phyloP scores from a whole-genome alignment of 2,329 filamentous ascomycete species.

The Fusarium sp. region DNA sequence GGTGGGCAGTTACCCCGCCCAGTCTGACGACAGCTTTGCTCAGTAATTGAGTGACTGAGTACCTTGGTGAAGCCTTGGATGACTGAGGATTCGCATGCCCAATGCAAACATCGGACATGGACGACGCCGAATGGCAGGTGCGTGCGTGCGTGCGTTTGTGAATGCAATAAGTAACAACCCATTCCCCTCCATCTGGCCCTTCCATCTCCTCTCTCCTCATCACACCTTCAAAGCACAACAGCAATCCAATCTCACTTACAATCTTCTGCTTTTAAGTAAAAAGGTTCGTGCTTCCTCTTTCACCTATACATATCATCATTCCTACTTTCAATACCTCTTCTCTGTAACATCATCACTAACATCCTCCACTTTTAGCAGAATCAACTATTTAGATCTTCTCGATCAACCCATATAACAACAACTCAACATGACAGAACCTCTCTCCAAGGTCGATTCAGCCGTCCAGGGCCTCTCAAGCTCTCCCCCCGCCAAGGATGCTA shows the following conservation, averaged over 20 bases:
- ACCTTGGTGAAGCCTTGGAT: slow-evolving; percentile 24
- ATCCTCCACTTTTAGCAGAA: slow-evolving; percentile 26
- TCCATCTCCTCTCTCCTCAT: slow-evolving; percentile 46
- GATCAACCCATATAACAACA: slow-evolving; percentile 42
- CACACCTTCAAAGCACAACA: slow-evolving; percentile 41
- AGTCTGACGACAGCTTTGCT: slow-evolving; percentile 58
- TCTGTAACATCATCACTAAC: slow-evolving; percentile 25
- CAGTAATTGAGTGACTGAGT: slow-evolving; percentile 16
- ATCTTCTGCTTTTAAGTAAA: slow-evolving; percentile 46
- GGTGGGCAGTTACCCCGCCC: slow-evolving; percentile 57
- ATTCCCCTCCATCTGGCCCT: slow-evolving; percentile 46
- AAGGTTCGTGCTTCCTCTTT: slow-evolving; percentile 31
- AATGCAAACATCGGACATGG: slow-evolving; percentile 25
- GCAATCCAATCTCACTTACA: slow-evolving; percentile 36
- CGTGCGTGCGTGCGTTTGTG: slow-evolving; percentile 16
- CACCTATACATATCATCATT: background rate
- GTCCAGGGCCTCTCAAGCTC: slow-evolving; percentile 81
- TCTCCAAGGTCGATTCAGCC: slow-evolving; percentile 93
- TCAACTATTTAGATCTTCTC: slow-evolving; percentile 33
- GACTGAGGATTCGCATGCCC: slow-evolving; percentile 33
- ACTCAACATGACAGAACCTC: slow-evolving; percentile 61
- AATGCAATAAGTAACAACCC: slow-evolving; percentile 53
- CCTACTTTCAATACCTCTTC: slow-evolving; percentile 9
- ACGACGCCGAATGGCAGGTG: slow-evolving; percentile 38
- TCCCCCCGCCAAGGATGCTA: slow-evolving; percentile 69